Percentiles rank a stretch among this genome's conserved stretches.
Conservation (phyloP, 768 basidiomycete species). For the Erythrobasidium yunnanense region DNA sequence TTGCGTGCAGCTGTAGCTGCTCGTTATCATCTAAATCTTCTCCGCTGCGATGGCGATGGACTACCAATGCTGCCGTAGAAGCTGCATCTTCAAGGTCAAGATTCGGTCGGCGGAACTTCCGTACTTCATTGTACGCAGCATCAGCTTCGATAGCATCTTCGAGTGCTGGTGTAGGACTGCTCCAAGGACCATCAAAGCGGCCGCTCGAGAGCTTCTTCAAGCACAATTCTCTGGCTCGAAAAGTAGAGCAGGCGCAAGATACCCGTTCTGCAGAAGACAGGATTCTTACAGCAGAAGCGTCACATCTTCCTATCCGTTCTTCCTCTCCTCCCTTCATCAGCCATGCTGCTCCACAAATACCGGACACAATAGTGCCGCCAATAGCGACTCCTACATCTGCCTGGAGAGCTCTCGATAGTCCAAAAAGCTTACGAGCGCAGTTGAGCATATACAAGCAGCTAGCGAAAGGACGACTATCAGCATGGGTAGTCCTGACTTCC, state of each 20-base stretch:
- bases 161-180: neutral
- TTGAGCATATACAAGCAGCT: conserved; percentile 63
- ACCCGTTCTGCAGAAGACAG: no score
- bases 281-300: no score
- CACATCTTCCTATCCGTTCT: no score
- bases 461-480: conserved; percentile 70
- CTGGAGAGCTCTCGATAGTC: conserved; percentile 16
- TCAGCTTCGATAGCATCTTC: no score
- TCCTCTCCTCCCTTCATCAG: no score
- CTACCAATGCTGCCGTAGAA: no score
- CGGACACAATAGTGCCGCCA: neutral
- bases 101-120: no score
- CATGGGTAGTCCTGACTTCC: conserved; percentile 73
- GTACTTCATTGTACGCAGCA: no score
- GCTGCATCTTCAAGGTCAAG: no score
- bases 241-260: neutral
- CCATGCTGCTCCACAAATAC: no score
- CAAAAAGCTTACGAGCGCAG: conserved; percentile 47
- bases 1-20: neutral
- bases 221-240: conserved; percentile 9
- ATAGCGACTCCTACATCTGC: conserved; percentile 21
- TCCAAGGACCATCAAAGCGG: neutral
- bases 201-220: conserved; percentile 20
- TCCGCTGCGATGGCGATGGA: no score
- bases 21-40: neutral